Percentiles rank a stretch among this genome's conserved stretches.
Evolutionary conservation across 2,329 filamentous ascomycete genomes (phyloP).

Genomic region (Aspergillus novoparasiticus): DNA sequence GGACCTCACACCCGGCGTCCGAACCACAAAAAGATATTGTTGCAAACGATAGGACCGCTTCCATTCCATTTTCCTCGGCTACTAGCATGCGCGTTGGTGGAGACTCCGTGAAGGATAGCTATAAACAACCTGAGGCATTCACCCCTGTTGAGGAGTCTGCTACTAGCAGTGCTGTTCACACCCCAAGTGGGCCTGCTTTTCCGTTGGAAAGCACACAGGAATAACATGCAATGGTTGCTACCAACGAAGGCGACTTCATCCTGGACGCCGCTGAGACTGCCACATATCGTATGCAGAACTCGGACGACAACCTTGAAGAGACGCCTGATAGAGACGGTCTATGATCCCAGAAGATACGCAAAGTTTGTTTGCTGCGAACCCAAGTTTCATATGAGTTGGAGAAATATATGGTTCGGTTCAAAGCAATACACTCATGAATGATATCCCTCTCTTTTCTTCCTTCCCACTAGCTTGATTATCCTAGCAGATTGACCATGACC

Average conservation of each 20-base stretch:
- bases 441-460: constrained; percentile 15
- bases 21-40: not conserved
- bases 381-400: not conserved
- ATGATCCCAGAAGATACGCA: constrained; percentile 15
- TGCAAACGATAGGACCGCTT: not conserved
- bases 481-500: constrained; percentile 18
- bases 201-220: constrained; percentile 41
- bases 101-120: not conserved
- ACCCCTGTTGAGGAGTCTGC: not conserved
- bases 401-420: constrained; percentile 5
- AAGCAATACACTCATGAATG: constrained; percentile 11
- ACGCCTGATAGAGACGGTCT: constrained; percentile 33
- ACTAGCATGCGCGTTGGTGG: not conserved
- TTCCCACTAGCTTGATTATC: constrained; percentile 12
- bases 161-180: not conserved
- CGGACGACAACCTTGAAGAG: constrained; percentile 52
- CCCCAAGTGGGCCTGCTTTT: not conserved
- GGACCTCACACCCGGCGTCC: constrained; percentile 54
- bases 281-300: constrained; percentile 44
- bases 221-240: constrained; percentile 35
- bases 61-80: not conserved
- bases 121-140: not conserved
- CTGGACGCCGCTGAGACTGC: constrained; percentile 34
- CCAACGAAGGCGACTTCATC: constrained; percentile 35
- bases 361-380: not conserved